These are phyloP conservation scores for Xenoacremonium recifei DNA, from an alignment of 2,329 filamentous ascomycete species.

Conservation along the genomic window DNA sequence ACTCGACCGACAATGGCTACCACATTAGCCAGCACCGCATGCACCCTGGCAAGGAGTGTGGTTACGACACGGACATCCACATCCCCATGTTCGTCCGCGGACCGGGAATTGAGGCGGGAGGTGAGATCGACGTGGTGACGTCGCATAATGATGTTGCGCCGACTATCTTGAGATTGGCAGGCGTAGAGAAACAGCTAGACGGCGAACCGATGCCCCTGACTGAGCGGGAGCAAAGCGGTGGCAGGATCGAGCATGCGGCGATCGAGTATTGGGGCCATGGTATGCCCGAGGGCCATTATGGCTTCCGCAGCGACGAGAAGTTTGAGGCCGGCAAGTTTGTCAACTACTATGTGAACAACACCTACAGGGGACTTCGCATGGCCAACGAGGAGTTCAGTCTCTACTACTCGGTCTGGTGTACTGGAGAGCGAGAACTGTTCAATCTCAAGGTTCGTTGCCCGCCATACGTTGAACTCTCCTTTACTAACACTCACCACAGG, in stretches of 20 bases:
- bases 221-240: conserved; percentile 12
- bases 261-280: conserved; percentile 49
- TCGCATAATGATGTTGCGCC: conserved; percentile 49
- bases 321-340: conserved; percentile 1
- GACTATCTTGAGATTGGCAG: conserved; percentile 44
- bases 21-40: conserved; percentile 54
- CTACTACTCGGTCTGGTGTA: conserved; percentile 57
- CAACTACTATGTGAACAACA: conserved; percentile 36
- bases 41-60: conserved; percentile 50
- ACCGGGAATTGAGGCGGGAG: conserved; percentile 41
- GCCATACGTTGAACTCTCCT: neutral
- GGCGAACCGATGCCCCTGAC: conserved; percentile 42
- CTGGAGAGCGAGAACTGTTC: conserved; percentile 45
- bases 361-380: conserved; percentile 51
- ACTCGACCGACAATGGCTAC: conserved; percentile 52
- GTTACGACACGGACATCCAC: conserved; percentile 51
- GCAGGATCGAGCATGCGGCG: conserved; percentile 45
- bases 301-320: conserved; percentile 4
- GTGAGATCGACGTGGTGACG: conserved; percentile 38
- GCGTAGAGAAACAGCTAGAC: conserved; percentile 45
- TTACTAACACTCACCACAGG: conserved; percentile 26
- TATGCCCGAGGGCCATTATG: conserved; percentile 22
- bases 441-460: conserved; percentile 41
- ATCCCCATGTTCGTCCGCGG: conserved; percentile 51
- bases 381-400: conserved; percentile 46